Evolutionary conservation across 441 rosid genomes (phyloP).

Genomic region (Croton setiger): DNA sequence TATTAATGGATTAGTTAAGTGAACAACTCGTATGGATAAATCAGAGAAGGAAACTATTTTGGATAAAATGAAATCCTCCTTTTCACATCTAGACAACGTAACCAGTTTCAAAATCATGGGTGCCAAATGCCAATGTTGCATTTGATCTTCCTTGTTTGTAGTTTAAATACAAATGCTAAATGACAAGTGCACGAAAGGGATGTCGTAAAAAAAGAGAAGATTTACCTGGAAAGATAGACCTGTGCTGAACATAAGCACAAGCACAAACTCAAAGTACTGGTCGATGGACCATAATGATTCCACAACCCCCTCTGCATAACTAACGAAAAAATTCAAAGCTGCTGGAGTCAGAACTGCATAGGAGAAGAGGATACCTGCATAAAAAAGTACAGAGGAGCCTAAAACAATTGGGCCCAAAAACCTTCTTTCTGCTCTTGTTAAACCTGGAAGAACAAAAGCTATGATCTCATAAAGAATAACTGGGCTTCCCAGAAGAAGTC

Average conservation of each 20-base stretch:
- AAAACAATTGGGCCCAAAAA: slow-evolving; percentile 90
- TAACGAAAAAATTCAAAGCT: slow-evolving; percentile 91
- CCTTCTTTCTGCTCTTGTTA: slow-evolving; percentile 82
- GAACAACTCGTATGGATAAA: neutral
- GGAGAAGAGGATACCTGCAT: slow-evolving; percentile 80
- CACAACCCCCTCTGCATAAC: slow-evolving; percentile 89
- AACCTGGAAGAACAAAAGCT: slow-evolving; percentile 96
- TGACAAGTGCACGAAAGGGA: neutral
- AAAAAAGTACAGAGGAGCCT: slow-evolving; percentile 87
- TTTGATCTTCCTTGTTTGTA: neutral
- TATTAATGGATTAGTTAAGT: neutral
- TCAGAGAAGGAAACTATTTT: neutral
- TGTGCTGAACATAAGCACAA: slow-evolving; percentile 98
- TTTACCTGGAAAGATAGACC: slow-evolving; percentile 95
- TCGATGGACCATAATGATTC: slow-evolving; percentile 98
- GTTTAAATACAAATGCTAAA: neutral
- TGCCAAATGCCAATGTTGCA: too few species aligned
- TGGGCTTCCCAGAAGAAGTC: slow-evolving; percentile 92
- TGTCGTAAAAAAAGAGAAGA: neutral
- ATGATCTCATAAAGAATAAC: slow-evolving; percentile 85
- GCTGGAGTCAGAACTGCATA: slow-evolving; percentile 83
- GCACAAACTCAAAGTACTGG: slow-evolving; percentile 95
- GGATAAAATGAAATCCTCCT: neutral
- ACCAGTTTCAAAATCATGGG: neutral
- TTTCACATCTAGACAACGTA: neutral